A percentile compares a stretch with the other conserved stretches of the same genome.
These are phyloP conservation scores for Pseudogymnoascus sp. DNA, from an alignment of 2,329 filamentous ascomycete genomes.

Conservation along the genomic window DNA sequence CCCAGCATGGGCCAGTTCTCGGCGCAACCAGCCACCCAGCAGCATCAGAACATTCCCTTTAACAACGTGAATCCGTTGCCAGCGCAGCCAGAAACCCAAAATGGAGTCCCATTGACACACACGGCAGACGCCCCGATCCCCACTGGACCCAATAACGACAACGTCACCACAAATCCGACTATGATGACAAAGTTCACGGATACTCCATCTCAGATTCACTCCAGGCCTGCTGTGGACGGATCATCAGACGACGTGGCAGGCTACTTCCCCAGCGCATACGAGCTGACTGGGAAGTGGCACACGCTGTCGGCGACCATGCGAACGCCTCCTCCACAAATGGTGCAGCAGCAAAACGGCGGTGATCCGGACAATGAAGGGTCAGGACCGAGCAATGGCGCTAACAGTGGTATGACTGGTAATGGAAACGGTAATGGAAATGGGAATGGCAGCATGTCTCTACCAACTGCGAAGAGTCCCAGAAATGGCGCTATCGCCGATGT, in stretches of 20 bases:
- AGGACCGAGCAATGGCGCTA: not conserved
- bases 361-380: not conserved
- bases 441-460: not conserved
- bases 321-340: not conserved
- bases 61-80: not conserved
- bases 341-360: not conserved
- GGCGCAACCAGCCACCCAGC: not conserved
- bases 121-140: not conserved
- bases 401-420: not conserved
- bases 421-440: not conserved
- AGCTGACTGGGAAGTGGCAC: not conserved
- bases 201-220: not conserved
- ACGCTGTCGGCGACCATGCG: not conserved
- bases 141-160: not conserved
- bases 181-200: not conserved
- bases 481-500: not conserved
- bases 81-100: not conserved
- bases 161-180: not conserved
- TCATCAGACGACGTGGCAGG: not conserved
- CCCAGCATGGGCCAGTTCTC: not conserved
- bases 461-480: not conserved
- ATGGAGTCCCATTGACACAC: not conserved
- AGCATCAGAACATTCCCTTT: not conserved
- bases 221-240: not conserved
- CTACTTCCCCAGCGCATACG: slow-evolving; percentile 2